Base-by-base conservation (phyloP, 1,139 yeast species). In the Scheffersomyces parashehatae region DNA sequence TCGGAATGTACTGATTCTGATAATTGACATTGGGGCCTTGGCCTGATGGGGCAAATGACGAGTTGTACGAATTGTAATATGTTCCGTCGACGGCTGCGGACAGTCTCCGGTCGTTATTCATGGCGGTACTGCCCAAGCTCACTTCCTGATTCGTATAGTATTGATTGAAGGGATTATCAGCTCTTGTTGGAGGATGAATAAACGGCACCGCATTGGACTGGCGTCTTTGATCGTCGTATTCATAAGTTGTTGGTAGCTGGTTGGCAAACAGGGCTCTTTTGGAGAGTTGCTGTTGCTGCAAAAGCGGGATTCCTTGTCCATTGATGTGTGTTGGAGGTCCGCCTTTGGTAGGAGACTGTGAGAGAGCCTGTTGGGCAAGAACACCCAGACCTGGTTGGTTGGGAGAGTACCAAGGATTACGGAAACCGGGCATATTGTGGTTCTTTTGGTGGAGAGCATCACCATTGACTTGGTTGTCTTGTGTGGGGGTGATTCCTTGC, bases 241-340 rank as follows among this genome's bases (percentile, higher is more conserved):
- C 83, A 53, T 75, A 79, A 1, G 84, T 79, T 3, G 77, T 72
- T 28, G 83, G 82, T 14, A 79, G 62, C 46, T 72, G 76, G 52
- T 70, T 73, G 12, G 77, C 70, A 48, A 71, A 73, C 44, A 65
- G 68, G 60, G 53, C 70, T 52, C 72, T 69, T 54, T 62, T 26
- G 79, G 81, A 1, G 77, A 73, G 67, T 14, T 60, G 42, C 37
- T 55, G 62, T 44, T 62, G 70, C 3, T 20, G 26, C 44, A 65
- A 52, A 38, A 64, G 46, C 9, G 71, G 66, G 16, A 58, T 53
- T 16, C 50, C 40, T 66, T 65, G 4, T 73, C 65, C 12, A 73
- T 73, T 2, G 69, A 58, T 32, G 26, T 20, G 26, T 64, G 64
- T 11, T 6, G 35, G 11, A 3, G 20, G 24, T 6, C 24, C n/a